These are phyloP conservation scores for Primulina tabacum DNA, from an alignment of 257 asterid species.

Conservation along the genomic window DNA sequence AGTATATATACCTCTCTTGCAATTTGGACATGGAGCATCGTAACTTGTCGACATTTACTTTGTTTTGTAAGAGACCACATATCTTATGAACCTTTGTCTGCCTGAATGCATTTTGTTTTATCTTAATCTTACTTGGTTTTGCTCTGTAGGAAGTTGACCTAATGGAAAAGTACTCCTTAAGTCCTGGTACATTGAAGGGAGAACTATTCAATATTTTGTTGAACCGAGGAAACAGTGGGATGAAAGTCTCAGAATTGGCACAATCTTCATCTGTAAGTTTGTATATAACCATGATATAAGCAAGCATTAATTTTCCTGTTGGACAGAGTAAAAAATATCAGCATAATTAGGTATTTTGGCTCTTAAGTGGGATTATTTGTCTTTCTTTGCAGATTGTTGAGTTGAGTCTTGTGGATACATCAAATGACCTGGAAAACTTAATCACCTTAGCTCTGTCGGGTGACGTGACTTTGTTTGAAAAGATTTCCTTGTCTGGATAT, in stretches of 20 bases:
- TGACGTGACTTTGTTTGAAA: conserved; percentile 88
- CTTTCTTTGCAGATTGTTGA: conserved; percentile 61
- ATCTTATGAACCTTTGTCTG: conserved; percentile 11
- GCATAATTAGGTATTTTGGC: conserved; percentile 20
- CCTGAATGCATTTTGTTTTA: conserved; percentile 9
- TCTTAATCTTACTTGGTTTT: conserved; percentile 27
- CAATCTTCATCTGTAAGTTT: conserved; percentile 69
- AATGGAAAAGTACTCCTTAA: conserved; percentile 75
- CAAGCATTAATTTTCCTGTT: conserved; percentile 9
- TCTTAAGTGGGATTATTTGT: conserved; percentile 21
- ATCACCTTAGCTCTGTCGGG: conserved; percentile 72
- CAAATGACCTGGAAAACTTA: conserved; percentile 53
- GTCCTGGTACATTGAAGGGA: conserved; percentile 82
- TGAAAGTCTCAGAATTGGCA: conserved; percentile 79
- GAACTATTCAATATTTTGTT: conserved; percentile 71
- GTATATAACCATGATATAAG: conserved; percentile 12
- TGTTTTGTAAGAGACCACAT: conserved; percentile 15
- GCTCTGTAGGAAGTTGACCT: conserved; percentile 63
- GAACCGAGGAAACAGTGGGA: conserved; percentile 66
- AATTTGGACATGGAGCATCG: conserved; percentile 15
- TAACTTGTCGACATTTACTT: conserved; percentile 21
- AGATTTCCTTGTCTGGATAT: conserved; percentile 77
- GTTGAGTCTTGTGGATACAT: conserved; percentile 54
- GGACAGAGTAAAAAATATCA: conserved; percentile 16
- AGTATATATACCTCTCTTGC: conserved; percentile 1